Percentiles rank a stretch among this genome's conserved stretches.
phyloP scores from a whole-genome alignment of 225 moss, liverwort and hornwort genomes.

The Ulota crispa region DNA sequence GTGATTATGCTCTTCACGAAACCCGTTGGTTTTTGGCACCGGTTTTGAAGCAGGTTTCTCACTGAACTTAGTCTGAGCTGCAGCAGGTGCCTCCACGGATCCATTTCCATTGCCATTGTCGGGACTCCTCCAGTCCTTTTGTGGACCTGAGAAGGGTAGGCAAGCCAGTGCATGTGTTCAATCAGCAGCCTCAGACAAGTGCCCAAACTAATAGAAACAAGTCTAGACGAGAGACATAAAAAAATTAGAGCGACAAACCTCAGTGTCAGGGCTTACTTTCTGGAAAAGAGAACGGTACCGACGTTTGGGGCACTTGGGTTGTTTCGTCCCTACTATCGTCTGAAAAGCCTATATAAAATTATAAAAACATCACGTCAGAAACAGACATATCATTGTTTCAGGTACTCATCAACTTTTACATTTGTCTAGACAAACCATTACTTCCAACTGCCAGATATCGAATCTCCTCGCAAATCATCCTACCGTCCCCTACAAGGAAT shows the following conservation, averaged over 20 bases:
- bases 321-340: conserved; percentile 22
- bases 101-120: conserved; percentile 42
- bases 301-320: neutral
- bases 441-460: neutral
- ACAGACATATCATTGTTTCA: neutral
- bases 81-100: conserved; percentile 39
- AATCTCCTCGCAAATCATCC: too few relatives aligned
- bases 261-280: conserved; percentile 15
- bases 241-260: too few relatives aligned
- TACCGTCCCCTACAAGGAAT: neutral
- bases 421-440: neutral
- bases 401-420: neutral
- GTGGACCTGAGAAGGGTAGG: conserved; percentile 47
- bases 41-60: conserved; percentile 57
- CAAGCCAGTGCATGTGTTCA: neutral
- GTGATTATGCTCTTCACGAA: conserved; percentile 84
- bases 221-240: too few relatives aligned
- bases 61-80: conserved; percentile 46
- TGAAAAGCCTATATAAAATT: neutral
- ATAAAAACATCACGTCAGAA: neutral
- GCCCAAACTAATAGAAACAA: neutral
- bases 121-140: conserved; percentile 68
- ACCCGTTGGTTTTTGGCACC: conserved; percentile 58
- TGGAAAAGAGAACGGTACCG: conserved; percentile 30
- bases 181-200: too few relatives aligned